Percentiles rank a stretch among this genome's conserved stretches.
These are phyloP conservation scores for Musa beccarii DNA, from an alignment of 176 grass and related monocot genomes.

Conservation along the genomic window DNA sequence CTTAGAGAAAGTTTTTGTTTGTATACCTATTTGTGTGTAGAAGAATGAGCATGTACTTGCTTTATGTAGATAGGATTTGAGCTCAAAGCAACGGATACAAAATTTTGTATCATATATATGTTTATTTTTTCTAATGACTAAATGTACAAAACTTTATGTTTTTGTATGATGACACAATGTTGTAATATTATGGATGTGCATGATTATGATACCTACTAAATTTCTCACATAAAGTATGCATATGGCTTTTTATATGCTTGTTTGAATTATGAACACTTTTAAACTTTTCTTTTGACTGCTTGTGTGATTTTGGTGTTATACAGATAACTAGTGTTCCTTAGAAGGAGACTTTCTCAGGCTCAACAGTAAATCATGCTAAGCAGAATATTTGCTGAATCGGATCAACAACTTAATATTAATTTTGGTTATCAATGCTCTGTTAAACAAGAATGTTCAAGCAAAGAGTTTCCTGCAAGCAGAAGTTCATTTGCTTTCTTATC, in stretches of 20 bases:
- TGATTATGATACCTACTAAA: too few species aligned
- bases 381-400: constrained; percentile 4
- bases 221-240: too few species aligned
- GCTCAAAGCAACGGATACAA: too few species aligned
- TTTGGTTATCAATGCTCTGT: background rate
- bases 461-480: constrained; percentile 23
- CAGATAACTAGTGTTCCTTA: background rate
- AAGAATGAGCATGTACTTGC: background rate
- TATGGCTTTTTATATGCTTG: background rate
- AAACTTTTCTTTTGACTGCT: background rate
- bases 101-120: too few species aligned
- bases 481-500: constrained; percentile 87
- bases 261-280: background rate
- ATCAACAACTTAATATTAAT: constrained; percentile 8
- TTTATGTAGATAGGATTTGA: background rate
- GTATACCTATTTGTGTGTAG: too few species aligned
- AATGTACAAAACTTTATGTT: too few species aligned
- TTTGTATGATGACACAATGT: too few species aligned
- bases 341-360: background rate
- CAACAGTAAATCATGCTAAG: constrained; percentile 2
- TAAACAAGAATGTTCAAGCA: background rate
- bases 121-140: too few species aligned
- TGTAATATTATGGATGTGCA: too few species aligned
- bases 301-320: constrained; percentile 1
- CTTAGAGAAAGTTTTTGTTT: too few species aligned